phyloP scores from a whole-genome alignment of 192 early-diverging fungal genomes.

The Linnemannia zychae region DNA sequence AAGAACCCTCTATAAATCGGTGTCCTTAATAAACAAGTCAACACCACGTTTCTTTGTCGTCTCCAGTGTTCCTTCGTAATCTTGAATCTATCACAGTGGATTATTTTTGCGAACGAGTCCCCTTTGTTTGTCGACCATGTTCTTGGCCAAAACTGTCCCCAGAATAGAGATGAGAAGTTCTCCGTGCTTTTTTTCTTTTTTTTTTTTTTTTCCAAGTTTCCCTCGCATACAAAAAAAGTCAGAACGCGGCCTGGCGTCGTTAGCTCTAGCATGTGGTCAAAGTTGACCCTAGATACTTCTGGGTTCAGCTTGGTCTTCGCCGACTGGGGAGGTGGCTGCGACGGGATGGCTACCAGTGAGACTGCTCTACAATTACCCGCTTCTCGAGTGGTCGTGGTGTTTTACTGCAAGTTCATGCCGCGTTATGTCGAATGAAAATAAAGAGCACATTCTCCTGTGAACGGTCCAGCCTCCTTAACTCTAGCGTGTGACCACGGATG shows the following conservation, averaged over 20 bases:
- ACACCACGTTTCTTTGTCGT: slow-evolving; percentile 2
- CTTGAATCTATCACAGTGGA: too few relatives aligned
- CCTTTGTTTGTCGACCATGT: too few relatives aligned
- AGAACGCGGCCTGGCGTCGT: slow-evolving; percentile 4
- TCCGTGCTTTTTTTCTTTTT: too few relatives aligned
- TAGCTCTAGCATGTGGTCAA: slow-evolving; percentile 16
- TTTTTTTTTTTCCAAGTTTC: too few relatives aligned
- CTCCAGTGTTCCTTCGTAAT: not conserved
- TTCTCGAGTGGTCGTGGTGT: not conserved
- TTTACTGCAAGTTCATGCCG: not conserved
- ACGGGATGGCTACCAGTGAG: not conserved
- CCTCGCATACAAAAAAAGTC: not conserved
- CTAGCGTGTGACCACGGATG: slow-evolving; percentile 12
- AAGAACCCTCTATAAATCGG: slow-evolving; percentile 8
- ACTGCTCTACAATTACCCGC: not conserved
- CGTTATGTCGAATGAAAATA: not conserved
- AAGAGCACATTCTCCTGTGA: not conserved
- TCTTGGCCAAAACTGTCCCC: too few relatives aligned
- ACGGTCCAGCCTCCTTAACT: slow-evolving; percentile 6
- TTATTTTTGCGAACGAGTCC: too few relatives aligned
- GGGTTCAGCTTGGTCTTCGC: not conserved
- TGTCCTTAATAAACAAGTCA: slow-evolving; percentile 10
- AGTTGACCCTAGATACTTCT: too few relatives aligned
- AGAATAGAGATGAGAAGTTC: too few relatives aligned
- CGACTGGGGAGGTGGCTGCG: slow-evolving; percentile 12